A percentile compares a stretch with the other conserved stretches of the same genome.
phyloP scores from a whole-genome alignment of 208 protist species.

The Trypanosoma cruzi region DNA sequence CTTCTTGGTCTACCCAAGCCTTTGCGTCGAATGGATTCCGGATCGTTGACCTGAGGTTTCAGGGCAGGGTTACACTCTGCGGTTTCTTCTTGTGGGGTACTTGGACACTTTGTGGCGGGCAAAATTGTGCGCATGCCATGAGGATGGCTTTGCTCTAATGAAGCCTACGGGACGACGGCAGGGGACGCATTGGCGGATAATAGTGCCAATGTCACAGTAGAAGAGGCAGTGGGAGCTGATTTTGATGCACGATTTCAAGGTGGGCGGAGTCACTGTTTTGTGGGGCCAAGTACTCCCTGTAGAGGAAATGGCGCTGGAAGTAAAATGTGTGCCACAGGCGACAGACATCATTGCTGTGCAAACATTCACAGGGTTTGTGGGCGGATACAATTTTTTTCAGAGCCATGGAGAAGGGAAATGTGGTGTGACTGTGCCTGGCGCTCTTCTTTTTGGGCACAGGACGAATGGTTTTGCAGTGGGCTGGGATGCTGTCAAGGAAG shows the following conservation, averaged over 20 bases:
- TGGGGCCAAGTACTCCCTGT: conserved; percentile 41
- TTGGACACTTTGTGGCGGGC: conserved; percentile 25
- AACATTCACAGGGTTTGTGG: conserved; percentile 42
- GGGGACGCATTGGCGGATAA: neutral
- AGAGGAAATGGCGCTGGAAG: conserved; percentile 52
- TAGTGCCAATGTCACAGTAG: neutral
- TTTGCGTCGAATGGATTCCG: conserved; percentile 66
- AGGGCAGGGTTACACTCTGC: conserved; percentile 59
- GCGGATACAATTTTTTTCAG: conserved; percentile 48
- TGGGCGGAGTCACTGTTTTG: conserved; percentile 50
- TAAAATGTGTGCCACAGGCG: conserved; percentile 44
- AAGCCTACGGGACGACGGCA: conserved; percentile 16
- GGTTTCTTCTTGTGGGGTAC: conserved; percentile 56
- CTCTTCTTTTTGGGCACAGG: conserved; percentile 42
- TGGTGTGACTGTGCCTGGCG: conserved; percentile 33
- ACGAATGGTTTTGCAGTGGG: conserved; percentile 54
- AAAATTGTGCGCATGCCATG: conserved; percentile 55
- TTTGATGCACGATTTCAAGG: conserved; percentile 45
- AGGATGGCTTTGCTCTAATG: conserved; percentile 51
- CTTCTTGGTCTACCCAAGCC: conserved; percentile 57
- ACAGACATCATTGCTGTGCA: conserved; percentile 60
- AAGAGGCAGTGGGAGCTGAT: conserved; percentile 11
- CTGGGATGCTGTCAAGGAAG: conserved; percentile 63
- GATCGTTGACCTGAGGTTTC: conserved; percentile 40
- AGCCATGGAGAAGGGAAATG: conserved; percentile 21